These are phyloP conservation scores for Trichoderma oligosporum DNA, from an alignment of 2,329 filamentous ascomycete genomes.

Conservation along the genomic window DNA sequence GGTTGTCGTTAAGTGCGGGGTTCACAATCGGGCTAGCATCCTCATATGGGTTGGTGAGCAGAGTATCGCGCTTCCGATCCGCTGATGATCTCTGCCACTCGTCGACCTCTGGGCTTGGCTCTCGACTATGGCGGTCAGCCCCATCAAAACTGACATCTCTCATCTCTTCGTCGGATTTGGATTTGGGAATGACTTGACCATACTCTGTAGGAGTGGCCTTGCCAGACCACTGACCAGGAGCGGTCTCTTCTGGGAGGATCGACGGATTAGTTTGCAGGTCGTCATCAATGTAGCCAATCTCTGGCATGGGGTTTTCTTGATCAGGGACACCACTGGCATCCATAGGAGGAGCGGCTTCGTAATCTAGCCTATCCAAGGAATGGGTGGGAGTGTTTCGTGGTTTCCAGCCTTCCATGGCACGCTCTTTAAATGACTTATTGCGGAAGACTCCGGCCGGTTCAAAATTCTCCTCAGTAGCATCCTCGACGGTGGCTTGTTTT, in stretches of 20 bases:
- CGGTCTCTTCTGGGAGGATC: slow-evolving; percentile 60
- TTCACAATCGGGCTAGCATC: slow-evolving; percentile 60
- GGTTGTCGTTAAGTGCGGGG: slow-evolving; percentile 48
- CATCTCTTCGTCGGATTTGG: slow-evolving; percentile 32
- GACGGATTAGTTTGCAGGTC: slow-evolving; percentile 85
- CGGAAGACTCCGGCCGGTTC: slow-evolving; percentile 51
- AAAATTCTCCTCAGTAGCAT: slow-evolving; percentile 38
- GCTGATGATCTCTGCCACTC: slow-evolving; percentile 62
- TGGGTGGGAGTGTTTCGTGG: slow-evolving; percentile 55
- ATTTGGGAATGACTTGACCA: slow-evolving; percentile 25
- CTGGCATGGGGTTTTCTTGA: slow-evolving; percentile 67
- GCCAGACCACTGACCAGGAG: slow-evolving; percentile 51
- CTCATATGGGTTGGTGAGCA: slow-evolving; percentile 65
- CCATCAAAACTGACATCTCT: slow-evolving; percentile 39
- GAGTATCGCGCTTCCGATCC: slow-evolving; percentile 62
- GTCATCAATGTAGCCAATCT: slow-evolving; percentile 64
- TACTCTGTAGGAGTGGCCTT: slow-evolving; percentile 48
- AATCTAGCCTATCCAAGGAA: slow-evolving; percentile 55
- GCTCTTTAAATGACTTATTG: slow-evolving; percentile 64
- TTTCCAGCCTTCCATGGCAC: slow-evolving; percentile 53
- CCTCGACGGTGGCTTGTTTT: slow-evolving; percentile 37
- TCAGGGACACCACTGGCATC: slow-evolving; percentile 66
- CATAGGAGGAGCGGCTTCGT: slow-evolving; percentile 54
- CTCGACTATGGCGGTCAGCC: slow-evolving; percentile 51
- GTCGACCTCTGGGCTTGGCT: slow-evolving; percentile 55